Percentiles rank a stretch among this genome's conserved stretches.
Conservation (phyloP, 2,329 filamentous ascomycete species). For the Xylaria sp. region DNA sequence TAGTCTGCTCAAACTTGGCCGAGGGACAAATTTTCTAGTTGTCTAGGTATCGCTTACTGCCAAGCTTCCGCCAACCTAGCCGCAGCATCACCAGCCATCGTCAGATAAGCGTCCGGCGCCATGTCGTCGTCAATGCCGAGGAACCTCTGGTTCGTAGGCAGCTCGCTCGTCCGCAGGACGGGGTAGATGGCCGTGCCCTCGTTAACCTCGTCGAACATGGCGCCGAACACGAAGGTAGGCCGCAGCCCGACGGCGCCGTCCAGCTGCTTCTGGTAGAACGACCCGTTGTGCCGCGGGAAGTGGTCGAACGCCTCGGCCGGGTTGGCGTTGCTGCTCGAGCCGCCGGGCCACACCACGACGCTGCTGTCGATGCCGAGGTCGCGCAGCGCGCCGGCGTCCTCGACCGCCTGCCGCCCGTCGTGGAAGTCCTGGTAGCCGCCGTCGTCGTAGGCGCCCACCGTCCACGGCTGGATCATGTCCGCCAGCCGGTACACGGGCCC, state of each 20-base stretch:
- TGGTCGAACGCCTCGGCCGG: slow-evolving; percentile 24
- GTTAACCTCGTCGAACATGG: slow-evolving; percentile 34
- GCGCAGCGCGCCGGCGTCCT: slow-evolving; percentile 24
- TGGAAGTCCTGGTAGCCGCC: slow-evolving; percentile 26
- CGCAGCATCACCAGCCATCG: slow-evolving; percentile 25
- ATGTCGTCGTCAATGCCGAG: slow-evolving; percentile 31
- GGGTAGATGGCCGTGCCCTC: slow-evolving; percentile 32
- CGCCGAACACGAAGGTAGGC: slow-evolving; percentile 32
- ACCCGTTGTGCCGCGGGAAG: slow-evolving; percentile 30
- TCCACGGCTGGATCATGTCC: slow-evolving; percentile 35
- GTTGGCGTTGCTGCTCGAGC: slow-evolving; percentile 28
- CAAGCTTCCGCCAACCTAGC: slow-evolving; percentile 15
- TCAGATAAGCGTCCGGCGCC: slow-evolving; percentile 27
- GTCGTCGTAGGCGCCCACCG: slow-evolving; percentile 29
- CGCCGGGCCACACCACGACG: slow-evolving; percentile 33
- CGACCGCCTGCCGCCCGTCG: slow-evolving; percentile 29
- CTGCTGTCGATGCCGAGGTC: slow-evolving; percentile 31
- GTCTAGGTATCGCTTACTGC: slow-evolving; percentile 1
- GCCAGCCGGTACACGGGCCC: slow-evolving; percentile 30
- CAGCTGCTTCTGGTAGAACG: slow-evolving; percentile 33
- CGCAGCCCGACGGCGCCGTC: slow-evolving; percentile 29
- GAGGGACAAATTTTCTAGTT: no score
- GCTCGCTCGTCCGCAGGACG: slow-evolving; percentile 20
- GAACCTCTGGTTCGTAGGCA: slow-evolving; percentile 31
- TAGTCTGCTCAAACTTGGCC: no score